A percentile compares a stretch with the other conserved stretches of the same genome.
Conservation (phyloP, 495 filamentous ascomycete species). For the Trichocladium antarcticum region DNA sequence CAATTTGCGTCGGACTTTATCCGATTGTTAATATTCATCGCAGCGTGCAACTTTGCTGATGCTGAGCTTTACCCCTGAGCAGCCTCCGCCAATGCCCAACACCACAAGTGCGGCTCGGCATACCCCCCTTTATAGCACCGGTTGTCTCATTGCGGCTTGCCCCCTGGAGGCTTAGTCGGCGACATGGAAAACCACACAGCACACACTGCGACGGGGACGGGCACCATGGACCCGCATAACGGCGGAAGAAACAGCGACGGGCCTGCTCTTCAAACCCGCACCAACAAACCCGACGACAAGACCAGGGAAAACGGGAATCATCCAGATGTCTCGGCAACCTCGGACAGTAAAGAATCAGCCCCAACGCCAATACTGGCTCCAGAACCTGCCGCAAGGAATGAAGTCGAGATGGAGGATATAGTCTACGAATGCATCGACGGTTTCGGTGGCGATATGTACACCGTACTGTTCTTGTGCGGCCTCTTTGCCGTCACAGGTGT, state of each 20-base stretch:
- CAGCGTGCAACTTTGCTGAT: background rate
- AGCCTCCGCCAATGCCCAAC: background rate
- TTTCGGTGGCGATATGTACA: slow-evolving; percentile 1
- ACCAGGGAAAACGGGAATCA: background rate
- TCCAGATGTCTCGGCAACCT: background rate
- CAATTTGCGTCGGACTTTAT: too few species aligned
- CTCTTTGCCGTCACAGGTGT: background rate
- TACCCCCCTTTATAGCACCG: background rate
- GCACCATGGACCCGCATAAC: background rate
- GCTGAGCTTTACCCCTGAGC: background rate
- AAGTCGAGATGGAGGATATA: slow-evolving; percentile 1
- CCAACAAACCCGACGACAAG: slow-evolving; percentile 4
- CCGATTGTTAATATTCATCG: too few species aligned
- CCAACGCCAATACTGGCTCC: background rate
- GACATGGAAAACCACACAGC: background rate
- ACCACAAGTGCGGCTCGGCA: background rate
- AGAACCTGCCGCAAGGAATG: background rate
- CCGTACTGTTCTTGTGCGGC: slow-evolving; percentile 10
- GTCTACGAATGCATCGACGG: background rate
- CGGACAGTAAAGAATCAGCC: background rate
- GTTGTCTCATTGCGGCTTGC: background rate
- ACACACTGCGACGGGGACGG: background rate
- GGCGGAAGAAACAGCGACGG: background rate
- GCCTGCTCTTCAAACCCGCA: background rate
- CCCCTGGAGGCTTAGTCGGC: slow-evolving; percentile 2